phyloP scores from a whole-genome alignment of 345 rosid genomes.

The Citrus unshiu region DNA sequence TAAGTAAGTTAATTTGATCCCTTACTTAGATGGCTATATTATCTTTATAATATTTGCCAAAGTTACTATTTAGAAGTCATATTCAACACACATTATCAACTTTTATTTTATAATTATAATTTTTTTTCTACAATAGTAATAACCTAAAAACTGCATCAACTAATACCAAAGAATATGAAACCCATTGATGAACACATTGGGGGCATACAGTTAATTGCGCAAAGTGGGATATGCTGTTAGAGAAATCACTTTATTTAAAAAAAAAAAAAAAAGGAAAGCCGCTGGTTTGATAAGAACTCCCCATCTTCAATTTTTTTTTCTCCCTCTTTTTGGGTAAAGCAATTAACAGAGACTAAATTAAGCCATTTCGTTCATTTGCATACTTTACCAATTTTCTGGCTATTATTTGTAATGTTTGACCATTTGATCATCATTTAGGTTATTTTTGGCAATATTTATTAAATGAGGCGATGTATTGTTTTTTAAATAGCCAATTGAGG shows the following conservation, averaged over 20 bases:
- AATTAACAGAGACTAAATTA: background rate
- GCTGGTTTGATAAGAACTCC: no score
- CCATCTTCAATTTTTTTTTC: background rate
- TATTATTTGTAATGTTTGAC: background rate
- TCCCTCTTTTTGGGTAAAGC: background rate
- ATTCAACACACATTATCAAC: no score
- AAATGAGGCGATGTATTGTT: background rate
- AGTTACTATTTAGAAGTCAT: no score
- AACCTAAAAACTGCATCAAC: no score
- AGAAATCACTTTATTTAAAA: no score
- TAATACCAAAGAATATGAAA: background rate
- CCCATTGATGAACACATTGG: background rate
- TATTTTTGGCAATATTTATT: background rate
- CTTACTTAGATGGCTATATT: no score
- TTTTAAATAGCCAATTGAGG: background rate
- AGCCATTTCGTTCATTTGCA: background rate
- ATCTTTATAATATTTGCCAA: no score
- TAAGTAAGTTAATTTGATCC: no score
- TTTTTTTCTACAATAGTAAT: no score
- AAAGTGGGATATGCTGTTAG: background rate
- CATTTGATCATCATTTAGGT: background rate
- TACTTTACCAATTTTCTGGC: background rate
- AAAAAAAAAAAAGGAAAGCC: no score
- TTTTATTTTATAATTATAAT: no score
- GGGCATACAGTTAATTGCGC: background rate